A percentile compares a stretch with the other conserved stretches of the same genome.
Evolutionary conservation across 805 yeast species (phyloP).

Genomic region (Monosporozyma servazzii): DNA sequence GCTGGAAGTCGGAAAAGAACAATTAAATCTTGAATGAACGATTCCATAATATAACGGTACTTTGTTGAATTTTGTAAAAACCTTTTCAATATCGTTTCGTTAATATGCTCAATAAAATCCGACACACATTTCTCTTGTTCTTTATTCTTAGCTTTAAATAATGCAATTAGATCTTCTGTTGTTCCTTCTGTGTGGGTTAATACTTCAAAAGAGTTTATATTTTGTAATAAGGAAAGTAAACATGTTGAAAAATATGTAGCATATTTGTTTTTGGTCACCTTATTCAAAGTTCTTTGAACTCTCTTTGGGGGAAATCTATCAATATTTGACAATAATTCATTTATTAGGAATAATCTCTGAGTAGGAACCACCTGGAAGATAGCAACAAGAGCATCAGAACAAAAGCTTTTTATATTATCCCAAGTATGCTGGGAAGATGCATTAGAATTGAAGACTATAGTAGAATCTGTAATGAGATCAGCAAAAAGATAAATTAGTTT

Average conservation of each 20-base stretch:
- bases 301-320: conserved; percentile 42
- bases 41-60: conserved; percentile 37
- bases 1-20: conserved; percentile 43
- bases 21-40: conserved; percentile 48
- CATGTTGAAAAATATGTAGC: conserved; percentile 25
- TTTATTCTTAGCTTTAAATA: conserved; percentile 1
- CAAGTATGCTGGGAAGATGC: conserved; percentile 12
- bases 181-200: not conserved
- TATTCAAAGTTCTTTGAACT: conserved; percentile 18
- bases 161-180: conserved; percentile 1
- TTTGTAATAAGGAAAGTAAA: conserved; percentile 20
- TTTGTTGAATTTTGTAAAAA: conserved; percentile 23
- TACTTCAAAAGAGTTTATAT: conserved; percentile 13
- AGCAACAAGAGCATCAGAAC: conserved; percentile 24
- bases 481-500: conserved; percentile 45
- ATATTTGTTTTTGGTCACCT: conserved; percentile 9
- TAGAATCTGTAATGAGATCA: conserved; percentile 18
- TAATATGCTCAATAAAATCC: conserved; percentile 17
- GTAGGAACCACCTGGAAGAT: conserved; percentile 36
- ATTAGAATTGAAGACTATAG: conserved; percentile 7
- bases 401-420: conserved; percentile 14
- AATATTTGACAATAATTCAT: conserved; percentile 47
- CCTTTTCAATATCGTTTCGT: conserved; percentile 16
- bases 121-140: conserved; percentile 5
- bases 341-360: conserved; percentile 53